Evolutionary conservation across 1,284 basidiomycete genomes (phyloP), one percentile per base, ranked within the genome.

Genomic region (Melanopsichium pennsylvanicum): DNA sequence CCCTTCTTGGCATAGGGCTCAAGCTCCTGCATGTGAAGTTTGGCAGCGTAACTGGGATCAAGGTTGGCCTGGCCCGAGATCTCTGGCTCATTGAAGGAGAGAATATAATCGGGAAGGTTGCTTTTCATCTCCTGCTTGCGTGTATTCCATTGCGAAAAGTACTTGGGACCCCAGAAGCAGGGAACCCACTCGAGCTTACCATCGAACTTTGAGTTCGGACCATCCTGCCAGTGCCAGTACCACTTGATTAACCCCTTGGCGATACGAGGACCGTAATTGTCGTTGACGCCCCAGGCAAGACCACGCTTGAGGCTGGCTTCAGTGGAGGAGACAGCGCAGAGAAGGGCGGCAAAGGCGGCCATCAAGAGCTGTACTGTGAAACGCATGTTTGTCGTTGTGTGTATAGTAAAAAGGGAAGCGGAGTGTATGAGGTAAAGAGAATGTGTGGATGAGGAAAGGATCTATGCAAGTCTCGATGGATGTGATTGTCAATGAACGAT

Each of bases 201-300:
- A 36, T 60, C 16, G 22, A 72, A 42, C 32, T 57, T 32, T 27
- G 58, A 44, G 49, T 67, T 45, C 58, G 64, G 40, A 23, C 70
- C 77, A 29, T 61, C 60, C 57, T 79, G 63, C 77, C 77, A 79
- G 67, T 79, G 77, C 58, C 74, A 73, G 58, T 78, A 78, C 74
- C 75, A 78, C 19, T 55, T 49, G 39, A 76, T 37, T 18, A 63
- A 47, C 40, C 69, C 74, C 35, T 69, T 61, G 22, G 67, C 62
- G 34, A 79, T 49, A 23, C 62, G 69, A 16, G 47, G 46, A 13
- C 73, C 72, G 52, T 73, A 79, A 21, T 51, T 38, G 67, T 73
- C 41, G 60, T 74, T 70, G 35, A 72, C 60, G 25, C 63, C 76
- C 75, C 75, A 78, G 0, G 75, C 66, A 13, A 78, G 47, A 63